Conservation (phyloP, 768 basidiomycete species). For the Pleurotus pulmonarius region DNA sequence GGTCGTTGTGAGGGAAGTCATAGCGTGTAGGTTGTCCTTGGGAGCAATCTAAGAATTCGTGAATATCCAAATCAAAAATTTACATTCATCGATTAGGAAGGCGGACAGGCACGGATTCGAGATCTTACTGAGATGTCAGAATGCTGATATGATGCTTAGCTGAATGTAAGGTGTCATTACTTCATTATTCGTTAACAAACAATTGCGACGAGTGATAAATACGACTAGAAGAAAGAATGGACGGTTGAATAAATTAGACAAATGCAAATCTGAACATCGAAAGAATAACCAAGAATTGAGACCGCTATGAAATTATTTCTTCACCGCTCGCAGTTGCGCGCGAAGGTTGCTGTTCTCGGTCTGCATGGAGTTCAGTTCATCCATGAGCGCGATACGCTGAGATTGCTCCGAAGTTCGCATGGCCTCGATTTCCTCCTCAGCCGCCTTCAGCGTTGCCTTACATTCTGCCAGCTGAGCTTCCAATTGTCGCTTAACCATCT, state of each 20-base stretch:
- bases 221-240: neutral
- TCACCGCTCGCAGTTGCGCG: constrained; percentile 64
- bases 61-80: too few species aligned
- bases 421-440: constrained; percentile 63
- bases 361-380: constrained; percentile 83
- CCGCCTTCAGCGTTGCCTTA: constrained; percentile 56
- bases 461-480: constrained; percentile 61
- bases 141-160: too few species aligned
- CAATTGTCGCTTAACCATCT: constrained; percentile 58
- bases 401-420: constrained; percentile 71
- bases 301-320: constrained; percentile 28
- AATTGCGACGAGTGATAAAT: too few species aligned
- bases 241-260: neutral
- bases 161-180: too few species aligned
- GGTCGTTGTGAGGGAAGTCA: constrained; percentile 46
- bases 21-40: neutral
- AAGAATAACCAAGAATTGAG: too few species aligned
- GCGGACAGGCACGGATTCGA: too few species aligned
- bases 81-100: too few species aligned
- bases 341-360: constrained; percentile 71
- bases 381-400: constrained; percentile 80
- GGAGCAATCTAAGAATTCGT: too few species aligned
- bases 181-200: too few species aligned
- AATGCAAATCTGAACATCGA: too few species aligned
- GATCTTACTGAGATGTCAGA: too few species aligned